Percentiles rank a stretch among this genome's conserved stretches.
Conservation (phyloP, 305 asterid species). For the Fraxinus xanthoxyloides region DNA sequence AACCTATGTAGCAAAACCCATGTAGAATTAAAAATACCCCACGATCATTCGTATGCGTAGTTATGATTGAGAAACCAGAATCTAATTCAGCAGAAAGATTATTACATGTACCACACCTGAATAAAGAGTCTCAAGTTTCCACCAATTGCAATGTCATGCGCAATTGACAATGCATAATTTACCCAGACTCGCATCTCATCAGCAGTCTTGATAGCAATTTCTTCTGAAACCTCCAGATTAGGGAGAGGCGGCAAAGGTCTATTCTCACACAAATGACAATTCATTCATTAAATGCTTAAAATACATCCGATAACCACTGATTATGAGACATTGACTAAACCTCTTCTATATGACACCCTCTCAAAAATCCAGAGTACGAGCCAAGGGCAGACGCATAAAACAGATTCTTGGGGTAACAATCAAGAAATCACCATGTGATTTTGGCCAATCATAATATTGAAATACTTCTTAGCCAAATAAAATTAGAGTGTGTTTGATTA, state of each 20-base stretch:
- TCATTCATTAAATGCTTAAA: slow-evolving; percentile 13
- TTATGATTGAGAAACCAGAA: neutral
- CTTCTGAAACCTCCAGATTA: slow-evolving; percentile 72
- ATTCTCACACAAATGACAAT: slow-evolving; percentile 19
- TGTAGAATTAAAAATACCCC: slow-evolving; percentile 2
- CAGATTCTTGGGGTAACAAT: neutral
- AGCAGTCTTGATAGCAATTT: slow-evolving; percentile 58
- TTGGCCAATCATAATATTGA: neutral
- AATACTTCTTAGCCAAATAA: neutral
- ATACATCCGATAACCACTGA: neutral
- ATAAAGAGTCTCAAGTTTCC: slow-evolving; percentile 62
- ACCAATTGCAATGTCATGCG: slow-evolving; percentile 68
- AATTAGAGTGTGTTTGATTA: neutral
- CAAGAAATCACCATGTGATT: neutral
- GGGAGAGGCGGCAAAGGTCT: slow-evolving; percentile 95
- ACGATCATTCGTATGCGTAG: slow-evolving; percentile 7
- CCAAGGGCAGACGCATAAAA: neutral
- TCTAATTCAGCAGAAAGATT: slow-evolving; percentile 12
- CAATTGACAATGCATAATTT: slow-evolving; percentile 56
- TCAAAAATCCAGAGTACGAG: neutral
- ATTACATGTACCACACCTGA: slow-evolving; percentile 44
- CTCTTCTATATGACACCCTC: neutral
- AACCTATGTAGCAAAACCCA: slow-evolving; percentile 47
- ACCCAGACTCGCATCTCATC: slow-evolving; percentile 64
- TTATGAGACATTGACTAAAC: neutral